Evolutionary conservation across 1,139 yeast genomes (phyloP), one percentile per base, ranked within the genome.

Genomic region (Wickerhamiella pararugosa): DNA sequence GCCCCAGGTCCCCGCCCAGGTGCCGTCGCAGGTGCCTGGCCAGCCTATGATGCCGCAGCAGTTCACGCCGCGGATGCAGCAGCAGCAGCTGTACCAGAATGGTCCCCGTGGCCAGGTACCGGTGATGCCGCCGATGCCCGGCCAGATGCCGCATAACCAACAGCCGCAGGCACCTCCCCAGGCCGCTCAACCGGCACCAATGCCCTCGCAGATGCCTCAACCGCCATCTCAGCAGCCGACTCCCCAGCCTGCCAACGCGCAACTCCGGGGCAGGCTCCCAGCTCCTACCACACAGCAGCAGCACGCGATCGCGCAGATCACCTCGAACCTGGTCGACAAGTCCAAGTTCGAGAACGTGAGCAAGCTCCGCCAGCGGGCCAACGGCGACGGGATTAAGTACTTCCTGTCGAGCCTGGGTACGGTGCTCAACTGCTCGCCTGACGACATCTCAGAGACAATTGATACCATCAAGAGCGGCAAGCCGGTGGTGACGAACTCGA

Each of bases 391-490:
- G 6, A 32, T 43, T 21, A 40, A 42, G 41, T 50, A 48, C 40
- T 42, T 49, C 37, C 35, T 50, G 29, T 42, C 52, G 4, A 45
- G 46, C 9, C 45, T 51, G 15, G 54, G 52, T 5, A 46, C 53
- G 2, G 43, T 48, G 29, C 43, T 51, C 34, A 47, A 48, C 32
- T 48, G 49, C 9, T 42, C 50, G 3, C 48, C 50, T 5, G 45
- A 46, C 25, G 51, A 48, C 21, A 44, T 48, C 27, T 25, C 45
- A 15, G 40, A 39, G 3, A 36, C 45, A n/a, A 29, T 38, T n/a
- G 46, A 45, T 9, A 42, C 36, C 39, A 38, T 39, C 34, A 33
- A 37, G 29, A 25, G 38, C 7, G 30, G 32, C 32, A 9, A 21
- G 7, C 34, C 37, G 31, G 26, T 37, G 29, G 29, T 34, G 6